Evolutionary conservation across 176 grass and related monocot species (phyloP).

Genomic region (Echinochloa phyllopogon): DNA sequence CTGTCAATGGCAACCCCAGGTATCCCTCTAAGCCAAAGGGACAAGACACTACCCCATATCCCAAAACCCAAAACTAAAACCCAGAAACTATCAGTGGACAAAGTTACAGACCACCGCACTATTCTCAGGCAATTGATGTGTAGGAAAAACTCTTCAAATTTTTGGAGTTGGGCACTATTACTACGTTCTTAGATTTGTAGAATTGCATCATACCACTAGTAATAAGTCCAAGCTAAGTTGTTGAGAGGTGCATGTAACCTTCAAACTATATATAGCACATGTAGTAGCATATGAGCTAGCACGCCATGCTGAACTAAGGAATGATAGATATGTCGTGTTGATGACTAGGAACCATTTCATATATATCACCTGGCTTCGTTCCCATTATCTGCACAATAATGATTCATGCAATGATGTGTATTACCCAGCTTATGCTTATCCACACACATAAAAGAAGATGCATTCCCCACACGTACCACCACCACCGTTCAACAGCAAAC

Average conservation of each 20-base stretch:
- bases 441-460: neutral
- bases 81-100: neutral
- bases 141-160: neutral
- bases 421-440: neutral
- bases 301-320: neutral
- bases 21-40: neutral
- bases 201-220: neutral
- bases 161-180: neutral
- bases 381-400: neutral
- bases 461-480: conserved; percentile 35
- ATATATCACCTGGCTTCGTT: neutral
- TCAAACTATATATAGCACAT: neutral
- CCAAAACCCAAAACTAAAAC: neutral
- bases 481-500: conserved; percentile 29
- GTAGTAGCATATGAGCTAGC: too few relatives aligned
- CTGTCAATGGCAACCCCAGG: neutral
- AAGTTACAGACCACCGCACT: neutral
- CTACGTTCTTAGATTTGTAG: neutral
- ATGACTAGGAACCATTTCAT: neutral
- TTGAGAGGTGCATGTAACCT: neutral
- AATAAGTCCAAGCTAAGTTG: neutral
- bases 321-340: neutral
- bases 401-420: neutral
- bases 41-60: too few relatives aligned
- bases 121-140: neutral